phyloP scores from a whole-genome alignment of 805 yeast genomes.

The Ogataea minuta region DNA sequence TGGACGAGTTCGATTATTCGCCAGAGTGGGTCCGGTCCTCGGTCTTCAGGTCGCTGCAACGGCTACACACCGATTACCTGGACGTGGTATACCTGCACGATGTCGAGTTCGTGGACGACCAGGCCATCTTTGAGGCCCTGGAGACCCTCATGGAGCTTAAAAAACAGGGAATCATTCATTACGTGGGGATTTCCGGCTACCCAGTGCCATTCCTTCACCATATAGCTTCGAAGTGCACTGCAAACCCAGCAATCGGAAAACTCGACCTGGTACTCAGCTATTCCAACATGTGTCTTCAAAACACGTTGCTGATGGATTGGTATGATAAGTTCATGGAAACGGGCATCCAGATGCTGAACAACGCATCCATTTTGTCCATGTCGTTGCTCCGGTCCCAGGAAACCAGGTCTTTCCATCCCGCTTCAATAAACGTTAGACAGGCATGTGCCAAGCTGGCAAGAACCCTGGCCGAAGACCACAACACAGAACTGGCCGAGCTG shows the following conservation, averaged over 20 bases:
- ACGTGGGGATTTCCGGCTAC: constrained; percentile 83
- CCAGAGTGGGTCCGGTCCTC: constrained; percentile 58
- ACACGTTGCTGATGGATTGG: constrained; percentile 49
- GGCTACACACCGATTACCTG: constrained; percentile 66
- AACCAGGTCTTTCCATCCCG: constrained; percentile 82
- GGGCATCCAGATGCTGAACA: constrained; percentile 57
- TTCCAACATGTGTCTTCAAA: constrained; percentile 80
- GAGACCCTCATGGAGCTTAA: constrained; percentile 58
- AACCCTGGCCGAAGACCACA: constrained; percentile 35
- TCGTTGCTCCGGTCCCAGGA: constrained; percentile 67
- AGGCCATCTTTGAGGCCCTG: constrained; percentile 60
- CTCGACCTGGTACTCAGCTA: constrained; percentile 78
- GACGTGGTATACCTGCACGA: constrained; percentile 89
- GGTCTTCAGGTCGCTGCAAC: constrained; percentile 60
- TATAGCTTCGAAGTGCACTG: constrained; percentile 42
- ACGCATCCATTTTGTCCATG: constrained; percentile 89
- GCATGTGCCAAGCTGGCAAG: constrained; percentile 48
- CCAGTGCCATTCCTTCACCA: constrained; percentile 68
- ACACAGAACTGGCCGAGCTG: constrained; percentile 73
- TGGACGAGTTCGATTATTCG: constrained; percentile 74
- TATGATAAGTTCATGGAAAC: constrained; percentile 49
- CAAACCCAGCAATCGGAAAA: constrained; percentile 48
- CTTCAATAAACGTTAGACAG: constrained; percentile 51
- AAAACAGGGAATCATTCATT: constrained; percentile 55
- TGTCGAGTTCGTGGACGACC: constrained; percentile 69